A percentile compares a stretch with the other conserved stretches of the same genome.
Evolutionary conservation across 257 asterid species (phyloP).

Genomic region (Perilla frutescens): DNA sequence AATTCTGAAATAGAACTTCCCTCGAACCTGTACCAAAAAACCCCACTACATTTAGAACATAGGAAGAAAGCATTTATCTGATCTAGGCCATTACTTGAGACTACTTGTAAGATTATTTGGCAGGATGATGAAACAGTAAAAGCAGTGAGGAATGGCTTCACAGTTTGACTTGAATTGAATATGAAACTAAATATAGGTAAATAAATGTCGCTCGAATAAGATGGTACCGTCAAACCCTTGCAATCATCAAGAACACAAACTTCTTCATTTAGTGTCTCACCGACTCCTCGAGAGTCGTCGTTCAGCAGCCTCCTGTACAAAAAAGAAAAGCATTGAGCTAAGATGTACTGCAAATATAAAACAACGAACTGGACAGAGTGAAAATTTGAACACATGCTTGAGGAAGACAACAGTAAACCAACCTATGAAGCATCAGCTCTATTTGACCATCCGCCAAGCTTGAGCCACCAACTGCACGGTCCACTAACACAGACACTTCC

Average conservation of each 20-base stretch:
- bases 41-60: slow-evolving; percentile 9
- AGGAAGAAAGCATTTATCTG: slow-evolving; percentile 26
- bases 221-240: slow-evolving; percentile 68
- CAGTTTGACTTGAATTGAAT: slow-evolving; percentile 20
- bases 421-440: slow-evolving; percentile 90
- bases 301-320: slow-evolving; percentile 65
- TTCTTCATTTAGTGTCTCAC: slow-evolving; percentile 80
- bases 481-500: slow-evolving; percentile 80
- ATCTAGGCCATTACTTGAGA: slow-evolving; percentile 31
- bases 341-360: slow-evolving; percentile 14
- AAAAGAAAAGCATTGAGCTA: slow-evolving; percentile 13
- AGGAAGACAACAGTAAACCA: slow-evolving; percentile 40
- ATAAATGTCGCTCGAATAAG: slow-evolving; percentile 14
- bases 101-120: slow-evolving; percentile 10
- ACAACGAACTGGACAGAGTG: neutral
- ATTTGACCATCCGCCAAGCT: slow-evolving; percentile 82
- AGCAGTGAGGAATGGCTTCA: slow-evolving; percentile 10
- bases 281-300: slow-evolving; percentile 87
- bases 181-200: slow-evolving; percentile 6
- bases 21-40: slow-evolving; percentile 58
- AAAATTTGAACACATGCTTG: slow-evolving; percentile 3
- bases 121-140: slow-evolving; percentile 16
- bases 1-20: slow-evolving; percentile 67
- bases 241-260: slow-evolving; percentile 59
- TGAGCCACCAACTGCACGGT: slow-evolving; percentile 83